Evolutionary conservation across 768 basidiomycete species (phyloP), one percentile per base, ranked within the genome.

Genomic region (Boletus rubropictus): DNA sequence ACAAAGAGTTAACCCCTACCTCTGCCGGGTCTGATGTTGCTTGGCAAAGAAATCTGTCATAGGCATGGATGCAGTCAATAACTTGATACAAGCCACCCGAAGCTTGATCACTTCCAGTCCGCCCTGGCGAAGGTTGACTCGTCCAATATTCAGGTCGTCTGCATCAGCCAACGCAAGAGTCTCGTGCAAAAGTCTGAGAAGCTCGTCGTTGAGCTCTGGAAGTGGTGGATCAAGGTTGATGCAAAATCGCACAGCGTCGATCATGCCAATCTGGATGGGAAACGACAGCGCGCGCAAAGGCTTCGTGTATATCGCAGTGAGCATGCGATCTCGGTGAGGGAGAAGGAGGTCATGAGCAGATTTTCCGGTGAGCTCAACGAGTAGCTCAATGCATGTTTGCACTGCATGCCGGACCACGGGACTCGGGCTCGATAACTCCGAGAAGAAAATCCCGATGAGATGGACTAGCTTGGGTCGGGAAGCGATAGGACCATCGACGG

Each of bases 251-350:
- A 98, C 82, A 15, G 92, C 92, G 58, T 98, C 96, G 49, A 98
- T 92, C 79, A 97, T 93, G 25, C 94, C 96, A 48, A 98, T 96
- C 65, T 98, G 96, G 58, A 91, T 90, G 14, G 86, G 77, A 63
- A 97, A 94, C 2, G 93, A 93, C 21, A 99, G 76, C 0, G 96
- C 96, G 43, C 96, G 78, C 17, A 99, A 77, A 11, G 96, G 96
- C 61, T 98, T 97, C n/a, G 88, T 89, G 70, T 87, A 98, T 54
- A 99, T 93, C 2, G 86, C 80, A 15, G 81, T 79, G 32, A 98
- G 74, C 70, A 98, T 84, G 25, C 91, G 82, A 52, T 93, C 90
- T 39, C 91, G 84, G 57, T 93, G 86, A 14, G 80, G 87, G 63
- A 78, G 70, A 39, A 99, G 72, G n/a, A 98, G 72, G 36, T 93